Conservation (phyloP, 2,329 filamentous ascomycete genomes). For the Pseudogymnoascus sp. region DNA sequence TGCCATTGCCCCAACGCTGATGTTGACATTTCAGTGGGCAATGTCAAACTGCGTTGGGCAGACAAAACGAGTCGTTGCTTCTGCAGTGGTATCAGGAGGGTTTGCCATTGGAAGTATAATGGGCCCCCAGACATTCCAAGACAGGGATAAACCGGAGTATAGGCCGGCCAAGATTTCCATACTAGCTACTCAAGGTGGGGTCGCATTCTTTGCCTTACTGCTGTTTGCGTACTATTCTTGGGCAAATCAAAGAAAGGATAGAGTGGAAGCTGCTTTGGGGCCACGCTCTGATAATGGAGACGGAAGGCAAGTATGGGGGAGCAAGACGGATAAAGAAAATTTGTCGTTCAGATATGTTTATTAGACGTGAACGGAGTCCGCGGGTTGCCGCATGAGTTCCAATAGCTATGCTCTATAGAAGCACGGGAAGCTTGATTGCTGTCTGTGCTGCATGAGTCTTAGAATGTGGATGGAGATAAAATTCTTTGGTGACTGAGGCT, state of each 20-base stretch:
- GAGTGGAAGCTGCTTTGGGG: constrained; percentile 18
- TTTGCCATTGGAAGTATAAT: constrained; percentile 49
- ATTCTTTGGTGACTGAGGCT: not conserved
- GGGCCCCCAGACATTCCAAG: constrained; percentile 46
- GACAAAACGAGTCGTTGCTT: constrained; percentile 44
- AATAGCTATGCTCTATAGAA: not conserved
- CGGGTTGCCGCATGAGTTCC: not conserved
- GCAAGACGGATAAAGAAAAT: constrained; percentile 26
- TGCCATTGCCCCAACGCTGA: constrained; percentile 35
- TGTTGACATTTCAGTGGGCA: constrained; percentile 31
- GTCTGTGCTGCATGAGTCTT: not conserved
- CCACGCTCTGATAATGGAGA: constrained; percentile 20
- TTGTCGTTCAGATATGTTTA: constrained; percentile 24
- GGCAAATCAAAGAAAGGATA: constrained; percentile 24
- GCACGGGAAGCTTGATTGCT: too few species aligned
- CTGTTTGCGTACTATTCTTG: constrained; percentile 23
- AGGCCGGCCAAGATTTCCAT: constrained; percentile 47
- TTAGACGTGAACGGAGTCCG: not conserved
- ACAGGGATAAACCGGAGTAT: constrained; percentile 42
- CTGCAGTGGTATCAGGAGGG: constrained; percentile 39
- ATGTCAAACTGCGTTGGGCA: constrained; percentile 31
- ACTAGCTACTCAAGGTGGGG: constrained; percentile 30
- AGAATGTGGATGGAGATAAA: not conserved
- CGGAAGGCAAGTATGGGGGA: constrained; percentile 26
- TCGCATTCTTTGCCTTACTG: constrained; percentile 19